These are phyloP conservation scores for Fusarium keratoplasticum DNA, from an alignment of 2,329 filamentous ascomycete species.

Conservation along the genomic window DNA sequence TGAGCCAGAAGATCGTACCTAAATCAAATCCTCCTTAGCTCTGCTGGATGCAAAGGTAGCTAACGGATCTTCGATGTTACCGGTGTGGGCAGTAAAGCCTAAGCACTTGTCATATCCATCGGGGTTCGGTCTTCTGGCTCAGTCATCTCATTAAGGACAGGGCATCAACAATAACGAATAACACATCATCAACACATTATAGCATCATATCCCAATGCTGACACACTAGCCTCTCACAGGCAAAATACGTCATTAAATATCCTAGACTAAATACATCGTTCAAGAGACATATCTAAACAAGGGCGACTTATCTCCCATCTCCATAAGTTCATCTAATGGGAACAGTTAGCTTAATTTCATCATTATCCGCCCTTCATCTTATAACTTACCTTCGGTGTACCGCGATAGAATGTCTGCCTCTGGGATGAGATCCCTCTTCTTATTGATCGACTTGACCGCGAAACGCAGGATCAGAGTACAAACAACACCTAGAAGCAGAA, in stretches of 20 bases:
- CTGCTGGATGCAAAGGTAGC: neutral
- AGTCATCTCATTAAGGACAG: no score
- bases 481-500: neutral
- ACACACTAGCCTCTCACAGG: no score
- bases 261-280: neutral
- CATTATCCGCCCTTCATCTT: neutral
- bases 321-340: neutral
- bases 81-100: conserved; percentile 41
- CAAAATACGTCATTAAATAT: neutral
- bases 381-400: neutral
- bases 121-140: conserved; percentile 38
- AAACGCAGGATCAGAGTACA: neutral
- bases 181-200: no score
- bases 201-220: no score
- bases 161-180: no score
- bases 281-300: neutral
- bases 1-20: no score
- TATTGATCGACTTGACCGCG: neutral
- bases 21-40: neutral
- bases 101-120: conserved; percentile 53
- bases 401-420: neutral
- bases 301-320: conserved; percentile 1
- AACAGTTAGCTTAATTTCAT: neutral
- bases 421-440: neutral
- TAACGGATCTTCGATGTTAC: neutral